Base-by-base conservation (phyloP, 331 rosid genomes). In the Rhamnella rubrinervis region DNA sequence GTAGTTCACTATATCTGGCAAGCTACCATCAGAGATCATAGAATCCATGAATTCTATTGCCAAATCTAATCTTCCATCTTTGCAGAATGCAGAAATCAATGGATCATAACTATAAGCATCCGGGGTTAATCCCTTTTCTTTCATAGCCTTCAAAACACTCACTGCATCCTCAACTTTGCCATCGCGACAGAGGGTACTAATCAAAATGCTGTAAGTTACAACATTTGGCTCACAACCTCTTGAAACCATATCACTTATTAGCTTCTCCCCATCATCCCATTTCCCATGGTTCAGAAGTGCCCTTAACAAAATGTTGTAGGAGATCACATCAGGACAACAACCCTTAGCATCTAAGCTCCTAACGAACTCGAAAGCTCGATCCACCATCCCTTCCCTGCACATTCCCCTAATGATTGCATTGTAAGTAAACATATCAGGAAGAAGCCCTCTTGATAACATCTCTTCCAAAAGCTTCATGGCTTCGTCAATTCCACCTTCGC, bases 21-120 rank as follows among this genome's bases (percentile, higher is more conserved):
- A 78, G 66, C 87, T 81, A 46, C 98, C 96, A 72, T 78, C 95
- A 15, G 91, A 83, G 41, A 89, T 84, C 96, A 92, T 92, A 20
- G 41, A 52, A 37, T 86, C 82, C 89, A 87, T 52, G 58, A 79
- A 85, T 71, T 83, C 87, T 38, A 89, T 78, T 6, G 95, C 98
- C 78, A 89, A 77, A 71, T 81, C 89, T 10, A 92, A 75, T 70
- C 81, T 89, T 12, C 96, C 91, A 55, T 86, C 92, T 73, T 79
- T 89, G 77, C 96, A 89, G 67, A 84, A 86, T 1, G 88, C 86
- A 26, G 88, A 83, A 19, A 93, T 84, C 84, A 93, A 65, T 3
- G 98, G 97, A 77, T 90, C 93, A 70, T 93, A 90, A 63, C 96
- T 75, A 66, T 93, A 88, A 28, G 85, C 81, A 77, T 90, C 92